Percentiles rank a stretch among this genome's conserved stretches.
Conservation (phyloP, 805 yeast species). For the Zygosaccharomyces bisporus region DNA sequence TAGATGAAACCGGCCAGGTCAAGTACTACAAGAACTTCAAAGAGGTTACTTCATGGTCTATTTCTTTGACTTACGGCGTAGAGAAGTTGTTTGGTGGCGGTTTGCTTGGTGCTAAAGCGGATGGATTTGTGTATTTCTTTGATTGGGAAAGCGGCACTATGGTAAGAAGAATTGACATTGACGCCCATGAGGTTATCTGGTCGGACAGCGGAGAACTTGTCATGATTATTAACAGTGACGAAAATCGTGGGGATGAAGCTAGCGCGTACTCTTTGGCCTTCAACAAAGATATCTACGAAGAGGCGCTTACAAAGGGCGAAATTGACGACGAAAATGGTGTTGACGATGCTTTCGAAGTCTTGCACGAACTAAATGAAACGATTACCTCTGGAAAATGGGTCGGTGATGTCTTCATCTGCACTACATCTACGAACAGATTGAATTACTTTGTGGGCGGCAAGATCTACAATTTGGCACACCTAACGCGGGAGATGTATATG, state of each 20-base stretch:
- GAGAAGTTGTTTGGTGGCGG: slow-evolving; percentile 86
- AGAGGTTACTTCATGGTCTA: slow-evolving; percentile 59
- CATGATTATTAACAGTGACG: slow-evolving; percentile 62
- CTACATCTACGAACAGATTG: slow-evolving; percentile 80
- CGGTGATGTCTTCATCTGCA: slow-evolving; percentile 93
- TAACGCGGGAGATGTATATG: slow-evolving; percentile 79
- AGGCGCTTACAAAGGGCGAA: slow-evolving; percentile 54
- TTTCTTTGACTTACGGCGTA: slow-evolving; percentile 66
- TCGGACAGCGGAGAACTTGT: slow-evolving; percentile 89
- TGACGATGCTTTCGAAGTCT: slow-evolving; percentile 79
- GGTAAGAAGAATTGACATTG: slow-evolving; percentile 87
- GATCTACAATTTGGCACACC: slow-evolving; percentile 86
- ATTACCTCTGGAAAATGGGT: slow-evolving; percentile 91
- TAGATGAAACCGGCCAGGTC: slow-evolving; percentile 63
- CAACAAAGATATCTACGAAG: slow-evolving; percentile 61
- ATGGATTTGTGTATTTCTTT: slow-evolving; percentile 79
- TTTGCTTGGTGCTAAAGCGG: slow-evolving; percentile 79
- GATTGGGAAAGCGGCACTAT: slow-evolving; percentile 89
- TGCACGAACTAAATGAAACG: slow-evolving; percentile 75
- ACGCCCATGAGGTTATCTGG: slow-evolving; percentile 81
- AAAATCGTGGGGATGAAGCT: slow-evolving; percentile 30
- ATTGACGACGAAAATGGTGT: slow-evolving; percentile 82
- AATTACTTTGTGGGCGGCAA: slow-evolving; percentile 95
- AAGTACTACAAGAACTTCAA: slow-evolving; percentile 80
- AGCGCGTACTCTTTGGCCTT: slow-evolving; percentile 75